Base-by-base conservation (phyloP, 768 basidiomycete genomes). In the Calocybe indica region DNA sequence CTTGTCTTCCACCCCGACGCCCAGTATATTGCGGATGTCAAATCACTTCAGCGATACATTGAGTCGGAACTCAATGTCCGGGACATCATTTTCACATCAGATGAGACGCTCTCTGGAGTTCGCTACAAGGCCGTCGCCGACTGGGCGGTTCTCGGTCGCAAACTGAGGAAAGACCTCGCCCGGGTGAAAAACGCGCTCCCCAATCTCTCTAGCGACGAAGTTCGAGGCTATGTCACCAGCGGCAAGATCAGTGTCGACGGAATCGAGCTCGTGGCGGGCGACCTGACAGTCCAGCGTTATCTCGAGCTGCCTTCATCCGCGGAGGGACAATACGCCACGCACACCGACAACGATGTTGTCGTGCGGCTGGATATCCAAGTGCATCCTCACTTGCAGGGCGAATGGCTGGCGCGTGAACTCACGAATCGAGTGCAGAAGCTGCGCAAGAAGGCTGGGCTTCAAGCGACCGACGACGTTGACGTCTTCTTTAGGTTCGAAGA, bases 51-150 rank as follows among this genome's bases (percentile, higher is more conserved):
- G 54, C 76, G 83, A 37, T 98, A 98, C 71, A 84, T 99, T 57
- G 75, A 84, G 57, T 94, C 92, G 11, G 95, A 99, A 64, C 83
- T 99, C 58, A 99, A 99, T 67, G 83, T 98, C 49, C 90, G 92
- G 22, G 83, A 90, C 55, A 71, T 99, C 56, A 64, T 88, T 52
- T 90, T 96, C 75, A 93, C 85, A 46, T 87, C 87, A 1, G 88
- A 96, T 61, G 96, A 98, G 65, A 68, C 74, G 9, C 65, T 78
- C 30, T 91, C 92, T 32, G 92, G 94, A 15, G 87, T 97, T 55
- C 82, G 82, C 52, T 98, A 97, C 75, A 82, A 82, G 46, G 94
- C 85, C 5, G 83, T 85, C 29, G 95, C 96, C 7, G 96, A 99
- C 69, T 97, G 92, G 91, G 74, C 81, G n/a, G 85, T 90, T 10